phyloP scores from a whole-genome alignment of 202 grass and related monocot genomes.

The Setaria italica region DNA sequence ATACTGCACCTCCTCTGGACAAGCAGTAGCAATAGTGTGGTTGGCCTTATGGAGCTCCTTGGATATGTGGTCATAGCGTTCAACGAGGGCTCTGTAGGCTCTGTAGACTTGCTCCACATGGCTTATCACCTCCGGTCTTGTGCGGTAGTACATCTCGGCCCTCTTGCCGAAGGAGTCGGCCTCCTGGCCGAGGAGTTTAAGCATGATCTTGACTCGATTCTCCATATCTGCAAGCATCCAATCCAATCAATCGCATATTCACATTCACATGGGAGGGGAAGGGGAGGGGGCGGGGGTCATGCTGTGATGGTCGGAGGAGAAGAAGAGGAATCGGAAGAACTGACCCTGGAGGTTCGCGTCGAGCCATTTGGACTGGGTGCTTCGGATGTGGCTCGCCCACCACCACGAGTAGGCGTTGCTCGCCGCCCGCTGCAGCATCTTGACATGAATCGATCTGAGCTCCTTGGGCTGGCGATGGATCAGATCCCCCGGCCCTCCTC shows the following conservation, averaged over 20 bases:
- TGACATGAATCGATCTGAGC: conserved; percentile 12
- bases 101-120: conserved; percentile 80
- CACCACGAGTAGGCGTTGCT: conserved; percentile 92
- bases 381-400: conserved; percentile 89
- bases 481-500: background rate
- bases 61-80: conserved; percentile 80
- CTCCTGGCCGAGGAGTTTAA: conserved; percentile 82
- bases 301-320: no score
- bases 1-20: conserved; percentile 76
- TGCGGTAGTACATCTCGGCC: conserved; percentile 82
- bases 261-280: background rate
- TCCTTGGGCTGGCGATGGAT: background rate
- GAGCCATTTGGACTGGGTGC: conserved; percentile 91
- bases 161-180: conserved; percentile 85
- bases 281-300: background rate
- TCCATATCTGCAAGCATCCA: conserved; percentile 70
- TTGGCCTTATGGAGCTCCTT: conserved; percentile 90
- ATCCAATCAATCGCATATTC: background rate
- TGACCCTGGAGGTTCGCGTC: conserved; percentile 77
- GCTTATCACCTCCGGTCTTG: conserved; percentile 74
- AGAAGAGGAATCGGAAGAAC: background rate
- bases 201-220: conserved; percentile 71
- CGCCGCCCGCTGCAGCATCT: conserved; percentile 84
- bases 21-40: conserved; percentile 81
- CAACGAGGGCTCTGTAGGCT: conserved; percentile 81